These are phyloP conservation scores for Hibiscus tridactylites DNA, from an alignment of 345 rosid species.

Conservation along the genomic window DNA sequence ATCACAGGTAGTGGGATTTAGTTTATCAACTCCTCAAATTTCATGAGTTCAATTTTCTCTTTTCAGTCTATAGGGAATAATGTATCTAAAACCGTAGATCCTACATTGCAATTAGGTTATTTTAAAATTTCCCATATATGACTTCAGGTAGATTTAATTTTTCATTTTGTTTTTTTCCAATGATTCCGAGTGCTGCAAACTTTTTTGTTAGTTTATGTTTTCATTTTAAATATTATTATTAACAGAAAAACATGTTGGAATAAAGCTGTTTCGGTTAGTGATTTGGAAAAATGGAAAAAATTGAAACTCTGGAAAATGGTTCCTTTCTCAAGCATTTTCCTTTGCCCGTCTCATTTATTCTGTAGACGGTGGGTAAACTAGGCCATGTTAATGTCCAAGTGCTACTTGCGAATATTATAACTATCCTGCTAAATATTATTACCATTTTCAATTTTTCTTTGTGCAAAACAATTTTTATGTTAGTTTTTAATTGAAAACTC, in stretches of 20 bases:
- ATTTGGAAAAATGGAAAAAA: background rate
- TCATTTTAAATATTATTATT: no score
- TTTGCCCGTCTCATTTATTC: background rate
- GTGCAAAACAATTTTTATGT: background rate
- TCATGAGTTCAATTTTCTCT: background rate
- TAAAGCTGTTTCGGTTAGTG: background rate
- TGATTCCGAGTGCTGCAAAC: background rate
- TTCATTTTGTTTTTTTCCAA: background rate
- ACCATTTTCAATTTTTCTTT: background rate
- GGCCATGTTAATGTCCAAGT: background rate
- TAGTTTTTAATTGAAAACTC: background rate
- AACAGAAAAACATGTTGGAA: background rate
- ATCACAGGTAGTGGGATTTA: conserved; percentile 56
- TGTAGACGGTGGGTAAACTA: background rate
- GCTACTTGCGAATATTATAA: background rate
- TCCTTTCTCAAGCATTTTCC: background rate
- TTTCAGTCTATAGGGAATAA: background rate
- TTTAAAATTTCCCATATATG: background rate
- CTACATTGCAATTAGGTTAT: background rate
- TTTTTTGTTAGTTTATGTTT: background rate
- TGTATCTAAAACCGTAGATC: background rate
- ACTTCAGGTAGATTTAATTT: background rate
- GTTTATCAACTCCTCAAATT: background rate
- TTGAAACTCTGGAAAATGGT: background rate
- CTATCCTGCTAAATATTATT: background rate